These are phyloP conservation scores for Cladosporium sp. DNA, from an alignment of 2,329 filamentous ascomycete species.

Conservation along the genomic window DNA sequence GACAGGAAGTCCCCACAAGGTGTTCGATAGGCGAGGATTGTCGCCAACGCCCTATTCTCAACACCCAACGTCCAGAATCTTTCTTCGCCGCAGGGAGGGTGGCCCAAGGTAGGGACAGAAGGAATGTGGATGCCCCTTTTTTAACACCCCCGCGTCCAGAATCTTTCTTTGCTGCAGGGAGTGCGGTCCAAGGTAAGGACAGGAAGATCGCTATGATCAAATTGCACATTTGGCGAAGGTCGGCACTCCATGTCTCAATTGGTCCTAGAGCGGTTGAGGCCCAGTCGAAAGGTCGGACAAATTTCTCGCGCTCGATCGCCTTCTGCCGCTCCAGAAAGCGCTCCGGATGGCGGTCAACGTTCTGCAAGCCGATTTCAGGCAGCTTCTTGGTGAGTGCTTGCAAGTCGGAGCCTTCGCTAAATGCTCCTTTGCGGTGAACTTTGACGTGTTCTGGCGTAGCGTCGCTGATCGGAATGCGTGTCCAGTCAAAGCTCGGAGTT, in stretches of 20 bases:
- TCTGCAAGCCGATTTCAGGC: constrained; percentile 15
- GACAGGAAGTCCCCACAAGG: too few relatives aligned
- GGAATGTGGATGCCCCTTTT: too few relatives aligned
- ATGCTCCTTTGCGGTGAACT: constrained; percentile 41
- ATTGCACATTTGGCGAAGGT: constrained; percentile 72
- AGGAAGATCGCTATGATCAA: constrained; percentile 59
- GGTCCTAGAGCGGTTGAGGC: constrained; percentile 65
- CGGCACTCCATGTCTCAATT: constrained; percentile 65
- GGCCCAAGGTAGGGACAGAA: too few relatives aligned
- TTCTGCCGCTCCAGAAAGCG: constrained; percentile 25
- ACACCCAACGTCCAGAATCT: too few relatives aligned
- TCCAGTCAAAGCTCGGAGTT: constrained; percentile 64
- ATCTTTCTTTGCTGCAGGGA: too few relatives aligned
- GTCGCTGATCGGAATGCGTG: constrained; percentile 57
- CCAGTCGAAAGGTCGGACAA: constrained; percentile 59
- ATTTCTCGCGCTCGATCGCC: constrained; percentile 3
- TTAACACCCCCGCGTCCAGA: too few relatives aligned
- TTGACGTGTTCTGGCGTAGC: constrained; percentile 64
- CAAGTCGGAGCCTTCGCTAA: constrained; percentile 26
- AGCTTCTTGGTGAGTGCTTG: constrained; percentile 21
- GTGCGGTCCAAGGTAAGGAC: too few relatives aligned
- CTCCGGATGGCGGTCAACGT: constrained; percentile 13
- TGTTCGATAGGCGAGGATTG: too few relatives aligned
- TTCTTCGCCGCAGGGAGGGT: too few relatives aligned
- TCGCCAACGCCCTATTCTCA: too few relatives aligned